Base-by-base conservation (phyloP, 805 yeast species). In the Wickerhamomyces bovis region DNA sequence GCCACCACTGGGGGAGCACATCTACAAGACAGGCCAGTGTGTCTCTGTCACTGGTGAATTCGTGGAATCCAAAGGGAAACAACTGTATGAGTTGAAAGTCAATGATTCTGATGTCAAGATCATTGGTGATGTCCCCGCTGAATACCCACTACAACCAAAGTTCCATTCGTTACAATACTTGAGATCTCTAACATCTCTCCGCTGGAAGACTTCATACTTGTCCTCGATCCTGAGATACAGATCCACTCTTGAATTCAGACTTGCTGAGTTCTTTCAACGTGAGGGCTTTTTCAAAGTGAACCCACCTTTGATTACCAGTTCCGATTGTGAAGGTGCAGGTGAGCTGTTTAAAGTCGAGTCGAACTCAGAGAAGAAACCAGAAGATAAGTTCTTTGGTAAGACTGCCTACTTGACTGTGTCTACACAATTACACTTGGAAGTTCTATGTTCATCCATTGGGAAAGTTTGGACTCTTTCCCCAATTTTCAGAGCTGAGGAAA, bases 241-340 rank as follows among this genome's bases (percentile, higher is more conserved):
- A 54, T 86, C 97, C 0, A 69, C 68, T 41, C 70, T 86, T 1
- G 89, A 88, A 53, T 53, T 67, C 2, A 63, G 70, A 26, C 55
- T 89, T 8, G 65, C 72, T 38, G 68, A 68, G 3, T 87, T 78
- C 55, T 87, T 88, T 62, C 66, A 70, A 18, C 46, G 58, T 0
- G 55, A 73, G 18, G 75, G 75, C 13, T 89, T 87, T 53, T 66
- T 73, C 13, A 90, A 88, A 67, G 89, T 87, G 0, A 72, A 81
- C 22, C 95, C 98, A 3, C 99, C 99, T 8, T 56, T 92, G 12
- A 67, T 92, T 20, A 94, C 99, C 0, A 72, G 87, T 11, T 80
- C 95, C 1, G 99, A 94, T 63, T 92, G 98, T 62, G 99, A 94
- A 67, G 98, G 99, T 16, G 97, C 96, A 3, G 98, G 98, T 5